These are phyloP conservation scores for Meyerozyma athensensis DNA, from an alignment of 1,139 yeast genomes.

Conservation along the genomic window DNA sequence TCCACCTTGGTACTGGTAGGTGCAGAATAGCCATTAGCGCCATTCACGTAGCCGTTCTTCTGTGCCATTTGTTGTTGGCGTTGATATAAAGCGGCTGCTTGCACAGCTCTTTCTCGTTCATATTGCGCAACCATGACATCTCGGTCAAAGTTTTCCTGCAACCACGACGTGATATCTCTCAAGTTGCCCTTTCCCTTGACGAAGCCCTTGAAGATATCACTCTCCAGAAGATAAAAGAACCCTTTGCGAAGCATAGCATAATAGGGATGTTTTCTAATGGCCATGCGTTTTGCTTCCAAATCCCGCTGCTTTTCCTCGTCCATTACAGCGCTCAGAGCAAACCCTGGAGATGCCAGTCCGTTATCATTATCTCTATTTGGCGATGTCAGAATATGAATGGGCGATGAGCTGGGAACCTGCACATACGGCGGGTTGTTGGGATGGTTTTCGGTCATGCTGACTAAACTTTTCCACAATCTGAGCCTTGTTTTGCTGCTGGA, in stretches of 20 bases:
- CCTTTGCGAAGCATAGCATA: constrained; percentile 45
- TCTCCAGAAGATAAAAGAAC: constrained; percentile 43
- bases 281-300: constrained; percentile 35
- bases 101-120: constrained; percentile 16
- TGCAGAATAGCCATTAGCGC: not conserved
- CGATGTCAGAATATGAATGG: constrained; percentile 24
- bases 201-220: constrained; percentile 57
- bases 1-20: constrained; percentile 1
- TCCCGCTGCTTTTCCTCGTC: constrained; percentile 24
- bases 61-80: constrained; percentile 1
- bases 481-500: not conserved
- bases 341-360: constrained; percentile 7
- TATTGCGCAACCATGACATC: constrained; percentile 25
- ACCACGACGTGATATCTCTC: constrained; percentile 48
- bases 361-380: constrained; percentile 14
- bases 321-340: constrained; percentile 10
- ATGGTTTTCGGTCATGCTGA: not conserved
- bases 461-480: not conserved
- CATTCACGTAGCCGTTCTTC: not conserved
- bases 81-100: not conserved
- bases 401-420: constrained; percentile 39
- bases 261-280: constrained; percentile 39
- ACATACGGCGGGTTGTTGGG: constrained; percentile 13
- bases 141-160: constrained; percentile 33
- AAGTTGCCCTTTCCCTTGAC: constrained; percentile 56